Evolutionary conservation across 2,329 filamentous ascomycete species (phyloP).

Genomic region (Pseudofabraea citricarpa): DNA sequence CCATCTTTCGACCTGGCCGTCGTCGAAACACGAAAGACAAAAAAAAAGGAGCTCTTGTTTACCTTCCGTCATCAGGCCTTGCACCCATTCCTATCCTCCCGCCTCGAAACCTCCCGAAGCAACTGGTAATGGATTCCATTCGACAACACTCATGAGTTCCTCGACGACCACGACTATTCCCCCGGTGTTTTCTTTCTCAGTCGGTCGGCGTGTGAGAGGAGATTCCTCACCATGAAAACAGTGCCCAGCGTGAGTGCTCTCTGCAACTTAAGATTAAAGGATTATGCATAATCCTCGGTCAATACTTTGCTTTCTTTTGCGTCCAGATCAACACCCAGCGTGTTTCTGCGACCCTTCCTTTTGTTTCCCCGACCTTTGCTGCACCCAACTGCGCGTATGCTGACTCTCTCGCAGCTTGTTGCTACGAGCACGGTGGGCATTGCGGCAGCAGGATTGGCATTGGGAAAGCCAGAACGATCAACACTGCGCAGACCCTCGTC

Average conservation of each 20-base stretch:
- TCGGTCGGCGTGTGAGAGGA: conserved; percentile 14
- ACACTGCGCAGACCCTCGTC: conserved; percentile 21
- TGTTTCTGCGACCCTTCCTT: too few species aligned
- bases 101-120: conserved; percentile 6
- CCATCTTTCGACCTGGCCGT: background rate
- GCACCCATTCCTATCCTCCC: conserved; percentile 1
- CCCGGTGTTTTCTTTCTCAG: conserved; percentile 16
- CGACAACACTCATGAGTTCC: conserved; percentile 23
- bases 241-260: conserved; percentile 25
- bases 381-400: conserved; percentile 1
- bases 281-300: conserved; percentile 3
- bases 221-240: conserved; percentile 24
- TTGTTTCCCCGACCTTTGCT: background rate
- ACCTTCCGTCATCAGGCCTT: conserved; percentile 8
- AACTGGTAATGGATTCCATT: conserved; percentile 19
- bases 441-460: conserved; percentile 27
- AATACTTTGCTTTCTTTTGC: too few species aligned
- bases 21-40: background rate
- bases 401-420: conserved; percentile 25
- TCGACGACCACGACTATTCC: conserved; percentile 15
- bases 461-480: conserved; percentile 25
- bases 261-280: conserved; percentile 9
- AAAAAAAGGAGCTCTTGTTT: conserved; percentile 9
- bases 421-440: conserved; percentile 30
- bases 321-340: too few species aligned